Evolutionary conservation across 805 yeast genomes (phyloP), one percentile per base, ranked within the genome.

Genomic region (Sugiyamaella floridensis): DNA sequence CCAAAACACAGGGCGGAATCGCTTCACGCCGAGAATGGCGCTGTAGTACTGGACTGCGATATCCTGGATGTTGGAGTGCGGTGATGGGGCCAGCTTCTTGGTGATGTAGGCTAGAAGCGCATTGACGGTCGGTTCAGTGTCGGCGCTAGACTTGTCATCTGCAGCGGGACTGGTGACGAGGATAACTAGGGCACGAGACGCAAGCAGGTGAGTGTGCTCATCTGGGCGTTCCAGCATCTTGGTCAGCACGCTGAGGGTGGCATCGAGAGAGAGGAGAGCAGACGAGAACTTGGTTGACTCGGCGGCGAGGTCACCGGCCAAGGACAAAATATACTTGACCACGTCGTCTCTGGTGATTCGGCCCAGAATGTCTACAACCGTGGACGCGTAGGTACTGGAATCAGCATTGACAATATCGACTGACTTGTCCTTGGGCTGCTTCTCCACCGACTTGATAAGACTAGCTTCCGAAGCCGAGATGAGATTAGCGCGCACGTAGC

Each of bases 401-500:
- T 80, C 75, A 20, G 49, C 54, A 14, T 51, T 49, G 15, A 69
- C 61, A 57, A 60, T 59, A 53, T 71, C 59, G 58, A 58, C 50
- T 8, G 71, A 60, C 48, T 65, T 57, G 19, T 66, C 70, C 11
- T 55, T 54, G 37, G 63, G 55, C 60, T 75, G 76, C 56, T 76
- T 76, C 61, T 78, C 82, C 56, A 81, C 72, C 18, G 73, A 69
- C 63, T 80, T 80, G 60, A 82, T 73, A 45, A 76, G 70, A 49
- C 76, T 76, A 10, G 90, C 92, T 65, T 88, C 93, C 55, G 79
- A 80, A 48, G 76, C 77, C 44, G 83, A 71, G 40, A 90, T 74
- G 45, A 82, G 78, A 47, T 80, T 82, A 16, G 90, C 83, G 51
- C 96, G 77, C 10, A 86, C 83, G 61, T 86, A 81, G 9, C 95